A percentile compares a stretch with the other conserved stretches of the same genome.
phyloP scores from a whole-genome alignment of 441 rosid species.

The Kokia cookei region DNA sequence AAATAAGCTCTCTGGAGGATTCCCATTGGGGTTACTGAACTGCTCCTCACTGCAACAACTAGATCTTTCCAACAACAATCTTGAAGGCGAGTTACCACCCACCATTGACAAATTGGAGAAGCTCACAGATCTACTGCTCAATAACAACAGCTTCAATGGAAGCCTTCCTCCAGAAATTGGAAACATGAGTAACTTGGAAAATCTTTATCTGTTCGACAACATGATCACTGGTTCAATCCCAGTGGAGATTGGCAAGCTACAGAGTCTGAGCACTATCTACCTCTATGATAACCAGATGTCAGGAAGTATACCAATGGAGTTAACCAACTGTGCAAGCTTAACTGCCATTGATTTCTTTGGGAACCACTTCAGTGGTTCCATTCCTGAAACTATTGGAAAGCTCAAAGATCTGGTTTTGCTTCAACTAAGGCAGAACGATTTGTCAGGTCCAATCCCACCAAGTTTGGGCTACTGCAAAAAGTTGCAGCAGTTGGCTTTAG shows the following conservation, averaged over 20 bases:
- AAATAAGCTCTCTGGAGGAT: constrained; percentile 59
- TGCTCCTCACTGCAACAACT: constrained; percentile 56
- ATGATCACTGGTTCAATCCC: constrained; percentile 62
- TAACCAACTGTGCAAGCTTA: constrained; percentile 70
- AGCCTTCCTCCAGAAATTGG: constrained; percentile 60
- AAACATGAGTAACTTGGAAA: constrained; percentile 55
- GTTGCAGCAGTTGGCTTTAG: constrained; percentile 58
- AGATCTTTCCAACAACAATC: constrained; percentile 56
- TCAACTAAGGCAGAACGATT: constrained; percentile 82
- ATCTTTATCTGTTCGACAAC: constrained; percentile 57
- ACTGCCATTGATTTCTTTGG: constrained; percentile 64
- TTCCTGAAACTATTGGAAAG: constrained; percentile 69
- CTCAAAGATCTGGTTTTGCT: constrained; percentile 59
- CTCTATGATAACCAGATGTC: constrained; percentile 77
- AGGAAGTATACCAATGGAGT: constrained; percentile 69
- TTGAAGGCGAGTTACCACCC: constrained; percentile 53
- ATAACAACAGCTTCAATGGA: constrained; percentile 67
- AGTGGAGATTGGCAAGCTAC: constrained; percentile 56
- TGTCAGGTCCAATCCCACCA: constrained; percentile 73
- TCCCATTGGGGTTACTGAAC: constrained; percentile 52
- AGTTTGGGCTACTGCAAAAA: constrained; percentile 72
- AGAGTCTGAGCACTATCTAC: constrained; percentile 40
- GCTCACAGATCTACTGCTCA: constrained; percentile 53
- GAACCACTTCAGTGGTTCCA: constrained; percentile 62
- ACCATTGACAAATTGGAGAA: constrained; percentile 44